Percentiles rank a stretch among this genome's conserved stretches.
Conservation (phyloP, 2,329 filamentous ascomycete genomes). For the Trichocomaceae sp. region DNA sequence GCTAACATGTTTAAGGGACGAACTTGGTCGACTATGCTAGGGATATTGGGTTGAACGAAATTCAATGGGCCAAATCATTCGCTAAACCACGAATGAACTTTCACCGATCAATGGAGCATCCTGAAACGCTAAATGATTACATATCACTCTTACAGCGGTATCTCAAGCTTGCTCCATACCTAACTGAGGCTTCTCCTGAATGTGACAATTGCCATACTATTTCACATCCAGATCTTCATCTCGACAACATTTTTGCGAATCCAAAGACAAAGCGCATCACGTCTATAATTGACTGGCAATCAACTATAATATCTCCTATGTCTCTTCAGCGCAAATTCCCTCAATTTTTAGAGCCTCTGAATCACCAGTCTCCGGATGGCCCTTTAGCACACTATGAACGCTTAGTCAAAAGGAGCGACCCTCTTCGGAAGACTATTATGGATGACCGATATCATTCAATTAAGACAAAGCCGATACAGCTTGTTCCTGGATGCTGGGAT, state of each 20-base stretch:
- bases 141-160: constrained; percentile 10
- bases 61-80: constrained; percentile 14
- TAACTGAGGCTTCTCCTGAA: neutral
- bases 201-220: constrained; percentile 11
- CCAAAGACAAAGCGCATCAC: constrained; percentile 15
- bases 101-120: constrained; percentile 12
- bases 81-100: constrained; percentile 16
- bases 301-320: constrained; percentile 6
- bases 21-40: constrained; percentile 13
- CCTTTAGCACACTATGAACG: constrained; percentile 10
- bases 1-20: constrained; percentile 2
- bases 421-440: constrained; percentile 4
- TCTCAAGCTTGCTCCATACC: constrained; percentile 10
- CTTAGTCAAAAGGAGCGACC: constrained; percentile 8
- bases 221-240: constrained; percentile 21
- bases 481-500: constrained; percentile 17
- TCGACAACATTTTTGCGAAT: constrained; percentile 20
- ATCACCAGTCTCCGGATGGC: neutral
- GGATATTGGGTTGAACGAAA: constrained; percentile 11
- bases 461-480: constrained; percentile 8
- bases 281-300: constrained; percentile 17
- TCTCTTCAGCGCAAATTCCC: constrained; percentile 14
- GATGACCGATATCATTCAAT: constrained; percentile 7
- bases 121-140: constrained; percentile 13
- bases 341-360: constrained; percentile 14